Evolutionary conservation across 1,139 yeast genomes (phyloP), one percentile per base, ranked within the genome.

Genomic region (Tardiomyces blankii): DNA sequence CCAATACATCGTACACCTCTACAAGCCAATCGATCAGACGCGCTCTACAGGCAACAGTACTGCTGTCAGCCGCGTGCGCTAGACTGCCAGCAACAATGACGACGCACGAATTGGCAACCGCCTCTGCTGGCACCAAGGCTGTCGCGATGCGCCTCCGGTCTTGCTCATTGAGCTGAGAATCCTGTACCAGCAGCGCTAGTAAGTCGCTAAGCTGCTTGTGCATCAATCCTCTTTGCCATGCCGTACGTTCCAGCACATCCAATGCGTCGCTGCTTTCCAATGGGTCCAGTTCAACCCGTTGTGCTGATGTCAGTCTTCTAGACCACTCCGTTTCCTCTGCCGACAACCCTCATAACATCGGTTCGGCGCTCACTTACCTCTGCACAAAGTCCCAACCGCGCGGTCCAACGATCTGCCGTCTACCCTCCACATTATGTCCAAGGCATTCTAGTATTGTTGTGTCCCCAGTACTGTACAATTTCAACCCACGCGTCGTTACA

Each of bases 11-110:
- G 44, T 56, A 59, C 0, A 67, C 65, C 2, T 63, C 62, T 3
- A 68, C 65, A 18, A 72, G 49, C 76, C 77, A 72, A 40, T 61
- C 58, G 18, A 68, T 51, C 1, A 72, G 54, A 1, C 57, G 52
- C 1, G 54, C 49, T 47, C 70, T 73, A 1, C 67, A 43, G 18
- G 46, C 48, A 40, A 52, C 33, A n/a, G 53, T 21, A 21, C 25
- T 21, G 25, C 7, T 21, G 7, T 7, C 13, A 3, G 4, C 39
- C 13, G 19, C 19, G 9, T 6, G 18, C 3, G 72, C 70, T 8
- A 69, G 47, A 42, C 58, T 50, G 9, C 61, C 58, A 11, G 63
- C 46, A 3, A 70, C 57, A 7, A 50, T 49, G n/a, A 60, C 42
- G 0, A 66, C 58, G 1, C 57, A 52, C 1, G 50, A 54, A 18